Conservation (phyloP, 805 yeast species). For the baker's yeast (Saccharomyces cerevisiae) region DNA sequence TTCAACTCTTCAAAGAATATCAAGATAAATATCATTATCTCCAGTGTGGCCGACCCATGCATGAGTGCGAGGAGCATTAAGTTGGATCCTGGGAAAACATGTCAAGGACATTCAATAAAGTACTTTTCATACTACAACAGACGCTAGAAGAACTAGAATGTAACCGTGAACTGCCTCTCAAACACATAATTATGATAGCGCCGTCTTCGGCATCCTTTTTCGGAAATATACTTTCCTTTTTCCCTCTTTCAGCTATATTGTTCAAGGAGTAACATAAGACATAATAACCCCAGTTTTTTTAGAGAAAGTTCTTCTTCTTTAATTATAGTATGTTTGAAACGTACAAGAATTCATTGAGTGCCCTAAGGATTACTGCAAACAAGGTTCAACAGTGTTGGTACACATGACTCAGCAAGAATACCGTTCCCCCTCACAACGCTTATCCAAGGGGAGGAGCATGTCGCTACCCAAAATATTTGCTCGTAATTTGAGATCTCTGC, state of each 20-base stretch:
- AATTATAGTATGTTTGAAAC: neutral
- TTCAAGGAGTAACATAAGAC: neutral
- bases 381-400: neutral
- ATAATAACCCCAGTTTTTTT: neutral
- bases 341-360: neutral
- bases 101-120: neutral
- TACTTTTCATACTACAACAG: too few relatives aligned
- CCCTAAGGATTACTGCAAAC: neutral
- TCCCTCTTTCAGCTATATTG: neutral
- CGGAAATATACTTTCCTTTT: neutral
- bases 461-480: neutral
- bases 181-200: neutral
- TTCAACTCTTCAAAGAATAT: too few relatives aligned
- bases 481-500: neutral
- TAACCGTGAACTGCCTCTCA: neutral
- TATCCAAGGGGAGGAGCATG: neutral
- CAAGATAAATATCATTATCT: too few relatives aligned
- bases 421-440: neutral
- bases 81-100: too few relatives aligned
- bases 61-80: too few relatives aligned
- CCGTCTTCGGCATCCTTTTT: neutral
- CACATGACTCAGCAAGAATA: neutral
- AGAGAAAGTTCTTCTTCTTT: neutral
- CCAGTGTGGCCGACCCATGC: too few relatives aligned
- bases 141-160: neutral